These are phyloP conservation scores for Curvularia sp. DNA, from an alignment of 2,329 filamentous ascomycete genomes.

Conservation along the genomic window DNA sequence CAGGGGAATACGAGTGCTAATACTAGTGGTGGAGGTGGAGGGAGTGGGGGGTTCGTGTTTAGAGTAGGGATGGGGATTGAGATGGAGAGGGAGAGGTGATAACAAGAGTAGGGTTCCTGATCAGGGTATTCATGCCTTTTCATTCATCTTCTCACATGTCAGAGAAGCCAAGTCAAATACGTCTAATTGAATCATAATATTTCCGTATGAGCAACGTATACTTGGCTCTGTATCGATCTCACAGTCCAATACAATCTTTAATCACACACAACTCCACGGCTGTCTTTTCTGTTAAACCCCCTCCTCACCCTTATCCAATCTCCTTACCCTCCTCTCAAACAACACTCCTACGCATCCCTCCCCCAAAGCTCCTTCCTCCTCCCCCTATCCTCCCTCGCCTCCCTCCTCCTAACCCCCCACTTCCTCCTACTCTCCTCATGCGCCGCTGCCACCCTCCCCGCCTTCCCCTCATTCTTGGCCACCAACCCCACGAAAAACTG, in stretches of 20 bases:
- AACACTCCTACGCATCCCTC: constrained; percentile 56
- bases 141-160: too few species aligned
- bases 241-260: too few species aligned
- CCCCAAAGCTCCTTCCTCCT: constrained; percentile 68
- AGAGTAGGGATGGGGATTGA: constrained; percentile 28
- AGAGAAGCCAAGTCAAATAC: not conserved
- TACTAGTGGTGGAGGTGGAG: constrained; percentile 10
- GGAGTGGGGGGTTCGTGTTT: constrained; percentile 39
- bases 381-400: constrained; percentile 66
- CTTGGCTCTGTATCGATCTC: too few species aligned
- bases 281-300: too few species aligned
- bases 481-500: constrained; percentile 68
- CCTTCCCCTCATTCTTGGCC: constrained; percentile 55
- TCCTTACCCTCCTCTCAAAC: not conserved
- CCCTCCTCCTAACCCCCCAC: constrained; percentile 66
- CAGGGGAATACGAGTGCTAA: not conserved
- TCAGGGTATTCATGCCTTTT: too few species aligned
- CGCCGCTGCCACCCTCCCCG: constrained; percentile 54
- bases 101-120: not conserved
- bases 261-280: too few species aligned
- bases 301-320: not conserved
- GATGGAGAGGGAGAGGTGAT: constrained; percentile 16
- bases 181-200: not conserved
- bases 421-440: constrained; percentile 62
- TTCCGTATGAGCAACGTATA: not conserved